phyloP scores from a whole-genome alignment of 2,329 filamentous ascomycete genomes.

The Neoarthrinium moseri region DNA sequence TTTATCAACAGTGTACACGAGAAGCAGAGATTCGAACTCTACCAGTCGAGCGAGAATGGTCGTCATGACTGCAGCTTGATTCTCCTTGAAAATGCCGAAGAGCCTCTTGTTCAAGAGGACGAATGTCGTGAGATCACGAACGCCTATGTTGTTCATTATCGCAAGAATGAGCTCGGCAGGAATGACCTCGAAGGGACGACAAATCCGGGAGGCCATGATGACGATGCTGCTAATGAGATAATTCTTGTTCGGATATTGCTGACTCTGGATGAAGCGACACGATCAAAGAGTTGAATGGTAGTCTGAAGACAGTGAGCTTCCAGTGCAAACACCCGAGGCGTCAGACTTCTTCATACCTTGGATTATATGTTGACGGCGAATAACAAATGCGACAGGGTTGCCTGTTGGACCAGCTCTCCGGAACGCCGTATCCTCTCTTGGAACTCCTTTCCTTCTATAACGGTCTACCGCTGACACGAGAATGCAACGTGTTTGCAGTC shows the following conservation, averaged over 20 bases:
- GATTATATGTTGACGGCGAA: too few relatives aligned
- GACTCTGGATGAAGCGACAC: too few relatives aligned
- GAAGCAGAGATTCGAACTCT: slow-evolving; percentile 44
- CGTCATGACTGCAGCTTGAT: slow-evolving; percentile 41
- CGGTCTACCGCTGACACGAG: not conserved
- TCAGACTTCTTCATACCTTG: too few relatives aligned
- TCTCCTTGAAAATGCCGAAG: slow-evolving; percentile 36
- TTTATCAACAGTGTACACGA: slow-evolving; percentile 41
- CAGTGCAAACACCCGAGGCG: too few relatives aligned
- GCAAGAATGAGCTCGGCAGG: slow-evolving; percentile 49
- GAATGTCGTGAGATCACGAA: slow-evolving; percentile 38
- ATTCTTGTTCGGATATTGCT: too few relatives aligned
- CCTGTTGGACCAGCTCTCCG: too few relatives aligned
- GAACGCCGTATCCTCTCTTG: not conserved
- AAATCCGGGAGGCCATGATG: not conserved
- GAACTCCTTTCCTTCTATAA: not conserved
- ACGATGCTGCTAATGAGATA: too few relatives aligned
- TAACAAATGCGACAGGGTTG: too few relatives aligned
- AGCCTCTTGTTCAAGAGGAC: slow-evolving; percentile 36
- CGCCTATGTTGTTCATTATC: slow-evolving; percentile 44
- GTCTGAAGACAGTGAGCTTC: too few relatives aligned
- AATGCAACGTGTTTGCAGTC: not conserved
- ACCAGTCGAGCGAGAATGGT: slow-evolving; percentile 39
- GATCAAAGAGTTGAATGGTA: too few relatives aligned
- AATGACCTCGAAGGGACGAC: slow-evolving; percentile 25